Conservation (phyloP, 2,329 filamentous ascomycete genomes). For the Trichophyton benhamiae region DNA sequence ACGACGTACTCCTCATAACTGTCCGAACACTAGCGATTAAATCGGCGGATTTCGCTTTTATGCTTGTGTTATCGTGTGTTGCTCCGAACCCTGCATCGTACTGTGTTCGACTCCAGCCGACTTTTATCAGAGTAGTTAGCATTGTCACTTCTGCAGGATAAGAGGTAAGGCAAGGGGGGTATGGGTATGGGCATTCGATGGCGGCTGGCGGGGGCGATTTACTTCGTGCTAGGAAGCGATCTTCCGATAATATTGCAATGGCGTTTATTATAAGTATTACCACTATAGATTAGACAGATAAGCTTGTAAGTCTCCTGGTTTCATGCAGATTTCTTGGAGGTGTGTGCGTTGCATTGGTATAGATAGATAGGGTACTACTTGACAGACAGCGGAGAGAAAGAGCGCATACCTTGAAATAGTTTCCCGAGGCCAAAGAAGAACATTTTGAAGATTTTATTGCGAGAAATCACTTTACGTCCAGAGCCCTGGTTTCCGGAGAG, state of each 20-base stretch:
- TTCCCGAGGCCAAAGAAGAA: conserved; percentile 58
- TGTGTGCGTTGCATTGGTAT: conserved; percentile 13
- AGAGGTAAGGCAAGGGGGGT: not conserved
- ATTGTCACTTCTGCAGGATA: not conserved
- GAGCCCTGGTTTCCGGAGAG: not conserved
- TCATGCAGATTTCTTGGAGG: not conserved
- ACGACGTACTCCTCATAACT: conserved; percentile 78
- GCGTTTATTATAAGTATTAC: conserved; percentile 83
- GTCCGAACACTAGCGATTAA: conserved; percentile 82
- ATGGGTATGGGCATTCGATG: not conserved
- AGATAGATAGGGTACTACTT: not conserved
- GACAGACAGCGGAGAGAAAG: not conserved
- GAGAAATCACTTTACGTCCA: conserved; percentile 1
- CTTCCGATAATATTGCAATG: conserved; percentile 85
- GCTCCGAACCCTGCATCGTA: conserved; percentile 67
- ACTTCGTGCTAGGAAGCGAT: conserved; percentile 78
- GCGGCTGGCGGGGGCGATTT: conserved; percentile 20
- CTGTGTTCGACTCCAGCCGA: conserved; percentile 60
- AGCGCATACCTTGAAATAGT: conserved; percentile 55
- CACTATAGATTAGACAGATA: conserved; percentile 37
- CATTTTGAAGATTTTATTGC: conserved; percentile 39
- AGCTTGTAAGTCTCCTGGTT: conserved; percentile 3
- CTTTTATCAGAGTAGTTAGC: conserved; percentile 32
- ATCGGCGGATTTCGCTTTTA: conserved; percentile 79
- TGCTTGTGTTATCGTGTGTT: conserved; percentile 56